Base-by-base conservation (phyloP, 163 green algal species). In the Scenedesmus sp. region DNA sequence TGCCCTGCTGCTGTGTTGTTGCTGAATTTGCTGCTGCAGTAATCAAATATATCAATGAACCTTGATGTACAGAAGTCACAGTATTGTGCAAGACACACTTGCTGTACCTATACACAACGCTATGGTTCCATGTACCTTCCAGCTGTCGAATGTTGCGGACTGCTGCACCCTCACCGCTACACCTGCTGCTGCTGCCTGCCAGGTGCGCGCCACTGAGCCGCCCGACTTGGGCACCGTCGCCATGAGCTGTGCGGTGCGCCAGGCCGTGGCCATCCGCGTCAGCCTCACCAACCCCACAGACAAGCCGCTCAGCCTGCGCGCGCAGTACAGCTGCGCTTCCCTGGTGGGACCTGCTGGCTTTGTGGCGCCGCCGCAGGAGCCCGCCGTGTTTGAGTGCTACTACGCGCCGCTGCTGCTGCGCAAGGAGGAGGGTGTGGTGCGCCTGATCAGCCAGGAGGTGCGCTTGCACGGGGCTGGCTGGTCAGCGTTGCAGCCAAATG, bases 361-460 rank as follows among this genome's bases (percentile, higher is more conserved):
- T 20, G 82, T 86, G 1, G 92, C 94, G 46, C 93, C 93, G 1
- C 74, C 92, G 10, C 91, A n/a, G 76, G 87, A 62, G 62, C 84
- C 88, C 16, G 54, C 26, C 46, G 15, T 59, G 13, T 95, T 97
- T 82, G 93, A 96, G 90, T 95, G 97, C 88, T 96, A 93, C 86
- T 98, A 93, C 88, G 91, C 94, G 56, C 96, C 96, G 0, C 90
- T 98, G 70, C 16, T 95, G 52, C 74, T 90, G 2, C 94, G 95
- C 3, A 57, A 70, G 8, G 76, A 81, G 20, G 56, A 93, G 7
- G 95, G 94, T 13, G 90, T 60, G 4, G 84, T 98, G 55, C 73
- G 73, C n/a, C 95, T 97, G 66, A 79, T 95, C 46, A 96, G 90
- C 88, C 91, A 96, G 10, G 91, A 95, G 79, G 95, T 96, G 64